phyloP scores from a whole-genome alignment of 495 filamentous ascomycete genomes.

The Cercophora newfieldiana region DNA sequence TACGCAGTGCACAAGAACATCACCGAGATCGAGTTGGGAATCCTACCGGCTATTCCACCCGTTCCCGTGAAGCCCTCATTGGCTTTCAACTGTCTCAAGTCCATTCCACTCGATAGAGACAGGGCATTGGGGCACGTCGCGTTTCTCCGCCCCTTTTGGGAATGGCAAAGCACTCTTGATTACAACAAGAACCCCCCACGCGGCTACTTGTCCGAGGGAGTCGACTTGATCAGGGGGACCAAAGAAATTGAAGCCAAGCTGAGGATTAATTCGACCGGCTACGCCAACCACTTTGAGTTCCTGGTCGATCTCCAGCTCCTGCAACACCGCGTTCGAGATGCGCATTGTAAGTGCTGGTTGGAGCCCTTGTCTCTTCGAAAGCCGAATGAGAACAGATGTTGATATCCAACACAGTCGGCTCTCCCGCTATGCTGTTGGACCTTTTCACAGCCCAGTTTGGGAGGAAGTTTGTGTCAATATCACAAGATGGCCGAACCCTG shows the following conservation, averaged over 20 bases:
- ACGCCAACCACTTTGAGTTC: conserved; percentile 52
- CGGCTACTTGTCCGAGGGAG: conserved; percentile 39
- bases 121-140: conserved; percentile 14
- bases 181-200: conserved; percentile 45
- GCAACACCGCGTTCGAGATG: conserved; percentile 16
- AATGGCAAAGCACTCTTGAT: conserved; percentile 41
- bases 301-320: conserved; percentile 35
- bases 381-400: too few species aligned
- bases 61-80: conserved; percentile 23
- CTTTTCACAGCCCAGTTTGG: conserved; percentile 18
- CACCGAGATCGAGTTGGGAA: neutral
- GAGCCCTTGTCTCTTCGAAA: too few species aligned
- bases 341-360: too few species aligned
- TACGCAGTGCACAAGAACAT: neutral
- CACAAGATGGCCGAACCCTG: conserved; percentile 10
- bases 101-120: conserved; percentile 20
- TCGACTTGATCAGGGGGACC: conserved; percentile 42
- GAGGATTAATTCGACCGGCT: conserved; percentile 18
- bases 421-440: conserved; percentile 18
- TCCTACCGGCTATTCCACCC: conserved; percentile 9
- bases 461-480: conserved; percentile 22
- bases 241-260: conserved; percentile 35
- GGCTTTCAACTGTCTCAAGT: conserved; percentile 23
- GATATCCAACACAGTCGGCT: too few species aligned
- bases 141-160: conserved; percentile 17